A percentile compares a stretch with the other conserved stretches of the same genome.
These are phyloP conservation scores for Pittosporum tobira DNA, from an alignment of 129 eudicot genomes.

Conservation along the genomic window DNA sequence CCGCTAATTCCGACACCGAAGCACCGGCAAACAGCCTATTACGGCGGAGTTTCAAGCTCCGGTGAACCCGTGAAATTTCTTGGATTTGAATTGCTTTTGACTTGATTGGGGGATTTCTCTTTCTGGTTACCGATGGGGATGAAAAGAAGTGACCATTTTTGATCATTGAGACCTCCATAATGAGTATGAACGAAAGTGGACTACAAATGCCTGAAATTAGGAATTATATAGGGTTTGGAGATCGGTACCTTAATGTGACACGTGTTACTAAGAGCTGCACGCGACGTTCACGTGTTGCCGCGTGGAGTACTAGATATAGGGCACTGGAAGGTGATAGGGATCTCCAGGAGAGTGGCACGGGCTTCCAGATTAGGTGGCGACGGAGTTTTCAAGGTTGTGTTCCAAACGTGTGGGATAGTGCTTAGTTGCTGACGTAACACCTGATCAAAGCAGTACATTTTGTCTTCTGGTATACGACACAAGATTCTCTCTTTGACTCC, in stretches of 20 bases:
- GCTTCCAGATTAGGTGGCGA: neutral
- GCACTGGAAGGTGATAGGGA: too few relatives aligned
- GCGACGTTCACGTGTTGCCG: too few relatives aligned
- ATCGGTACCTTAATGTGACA: too few relatives aligned
- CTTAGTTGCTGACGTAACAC: too few relatives aligned
- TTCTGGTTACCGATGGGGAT: neutral
- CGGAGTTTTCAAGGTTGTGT: neutral
- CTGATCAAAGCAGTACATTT: neutral
- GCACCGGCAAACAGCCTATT: conserved; percentile 4
- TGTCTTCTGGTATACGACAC: neutral
- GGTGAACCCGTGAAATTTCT: neutral
- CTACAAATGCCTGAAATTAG: too few relatives aligned
- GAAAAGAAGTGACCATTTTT: neutral
- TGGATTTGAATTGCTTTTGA: neutral
- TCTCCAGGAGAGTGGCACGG: conserved; percentile 4
- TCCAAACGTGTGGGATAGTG: neutral
- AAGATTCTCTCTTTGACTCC: too few relatives aligned
- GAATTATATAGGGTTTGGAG: too few relatives aligned
- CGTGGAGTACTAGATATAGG: too few relatives aligned
- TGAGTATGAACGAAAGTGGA: neutral
- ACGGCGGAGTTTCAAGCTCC: conserved; percentile 11
- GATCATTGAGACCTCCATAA: conserved; percentile 15
- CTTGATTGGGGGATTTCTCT: neutral
- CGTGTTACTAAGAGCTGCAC: conserved; percentile 4
- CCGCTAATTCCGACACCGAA: conserved; percentile 13